A percentile compares a stretch with the other conserved stretches of the same genome.
Conservation (phyloP, 108 stramenopile genomes). For the Fragilaria crotonensis region DNA sequence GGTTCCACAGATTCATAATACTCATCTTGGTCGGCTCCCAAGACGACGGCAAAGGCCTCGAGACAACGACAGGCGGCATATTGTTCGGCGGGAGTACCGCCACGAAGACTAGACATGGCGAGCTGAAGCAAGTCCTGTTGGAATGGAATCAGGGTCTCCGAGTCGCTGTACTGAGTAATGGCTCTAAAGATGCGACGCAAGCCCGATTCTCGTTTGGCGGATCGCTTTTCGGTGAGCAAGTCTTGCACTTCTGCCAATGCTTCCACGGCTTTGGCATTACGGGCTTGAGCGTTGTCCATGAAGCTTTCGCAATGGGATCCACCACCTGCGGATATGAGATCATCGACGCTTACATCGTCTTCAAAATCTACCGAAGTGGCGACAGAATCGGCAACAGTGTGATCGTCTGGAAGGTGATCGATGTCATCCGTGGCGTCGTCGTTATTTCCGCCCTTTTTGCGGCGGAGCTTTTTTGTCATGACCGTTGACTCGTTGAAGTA, state of each 20-base stretch:
- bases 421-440: slow-evolving; percentile 14
- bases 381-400: slow-evolving; percentile 35
- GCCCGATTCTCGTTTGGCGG: slow-evolving; percentile 47
- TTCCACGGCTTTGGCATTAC: slow-evolving; percentile 19
- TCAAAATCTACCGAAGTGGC: slow-evolving; percentile 14
- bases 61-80: slow-evolving; percentile 80
- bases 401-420: slow-evolving; percentile 31
- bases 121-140: slow-evolving; percentile 17
- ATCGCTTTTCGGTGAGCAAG: slow-evolving; percentile 50
- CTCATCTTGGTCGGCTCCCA: slow-evolving; percentile 53
- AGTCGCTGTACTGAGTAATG: slow-evolving; percentile 36
- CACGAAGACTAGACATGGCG: slow-evolving; percentile 29
- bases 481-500: too few relatives aligned
- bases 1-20: slow-evolving; percentile 36
- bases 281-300: slow-evolving; percentile 11
- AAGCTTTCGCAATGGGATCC: not conserved
- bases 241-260: slow-evolving; percentile 19
- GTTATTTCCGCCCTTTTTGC: not conserved
- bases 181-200: slow-evolving; percentile 49
- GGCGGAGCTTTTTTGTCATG: too few relatives aligned
- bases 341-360: slow-evolving; percentile 21
- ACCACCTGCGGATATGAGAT: not conserved
- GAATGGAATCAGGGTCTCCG: slow-evolving; percentile 20
- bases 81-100: slow-evolving; percentile 55
- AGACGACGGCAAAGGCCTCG: slow-evolving; percentile 59